phyloP scores from a whole-genome alignment of 805 yeast species.

The Isabelozyma heimii region DNA sequence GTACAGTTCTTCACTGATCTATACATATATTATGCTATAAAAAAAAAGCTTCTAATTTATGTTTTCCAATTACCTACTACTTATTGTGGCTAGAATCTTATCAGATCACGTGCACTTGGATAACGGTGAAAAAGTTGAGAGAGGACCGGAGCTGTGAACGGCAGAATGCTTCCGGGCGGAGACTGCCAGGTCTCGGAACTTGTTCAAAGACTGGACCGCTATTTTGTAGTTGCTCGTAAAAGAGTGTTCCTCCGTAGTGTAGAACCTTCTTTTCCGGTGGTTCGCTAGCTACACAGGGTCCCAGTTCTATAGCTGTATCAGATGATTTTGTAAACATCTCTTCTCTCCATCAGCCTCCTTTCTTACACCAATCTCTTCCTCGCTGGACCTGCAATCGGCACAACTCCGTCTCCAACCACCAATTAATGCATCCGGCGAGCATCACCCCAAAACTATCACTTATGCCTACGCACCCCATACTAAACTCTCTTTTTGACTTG shows the following conservation, averaged over 20 bases:
- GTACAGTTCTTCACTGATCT: background rate
- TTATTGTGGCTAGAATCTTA: background rate
- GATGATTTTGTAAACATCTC: too few species aligned
- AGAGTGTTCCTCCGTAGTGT: too few species aligned
- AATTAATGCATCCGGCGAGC: conserved; percentile 71
- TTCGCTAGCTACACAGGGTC: too few species aligned
- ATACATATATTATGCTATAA: background rate
- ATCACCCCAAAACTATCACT: conserved; percentile 82
- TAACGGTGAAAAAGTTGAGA: too few species aligned
- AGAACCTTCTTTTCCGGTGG: too few species aligned
- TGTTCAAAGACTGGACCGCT: too few species aligned
- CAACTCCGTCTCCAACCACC: conserved; percentile 69
- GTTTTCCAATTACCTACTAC: too few species aligned
- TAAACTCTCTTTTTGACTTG: conserved; percentile 35
- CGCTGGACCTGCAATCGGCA: conserved; percentile 68
- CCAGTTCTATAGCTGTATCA: too few species aligned
- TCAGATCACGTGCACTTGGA: background rate
- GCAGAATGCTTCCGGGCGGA: too few species aligned
- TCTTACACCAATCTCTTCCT: conserved; percentile 80
- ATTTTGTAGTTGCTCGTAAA: too few species aligned
- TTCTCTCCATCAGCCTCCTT: background rate
- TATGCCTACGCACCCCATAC: conserved; percentile 35
- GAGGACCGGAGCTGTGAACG: too few species aligned
- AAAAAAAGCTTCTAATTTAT: background rate
- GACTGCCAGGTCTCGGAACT: too few species aligned